Evolutionary conservation across 2,329 filamentous ascomycete genomes (phyloP).

Genomic region (Botrytis hyacinthi): DNA sequence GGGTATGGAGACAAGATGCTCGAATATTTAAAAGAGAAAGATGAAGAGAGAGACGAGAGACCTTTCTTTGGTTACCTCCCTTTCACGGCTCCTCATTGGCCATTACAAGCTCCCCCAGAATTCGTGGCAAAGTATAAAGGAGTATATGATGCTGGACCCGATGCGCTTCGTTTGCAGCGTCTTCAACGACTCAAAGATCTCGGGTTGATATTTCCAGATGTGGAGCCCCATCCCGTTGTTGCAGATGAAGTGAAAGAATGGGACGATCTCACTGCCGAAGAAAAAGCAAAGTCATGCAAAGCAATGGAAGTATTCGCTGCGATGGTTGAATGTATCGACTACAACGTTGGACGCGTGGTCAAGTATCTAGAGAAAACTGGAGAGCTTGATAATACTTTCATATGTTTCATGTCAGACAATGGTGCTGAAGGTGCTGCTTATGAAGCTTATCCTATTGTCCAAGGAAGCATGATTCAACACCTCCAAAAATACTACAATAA

Average conservation of each 20-base stretch:
- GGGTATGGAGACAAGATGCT: slow-evolving; percentile 24
- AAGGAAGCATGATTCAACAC: not conserved
- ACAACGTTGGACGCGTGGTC: not conserved
- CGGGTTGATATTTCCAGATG: not conserved
- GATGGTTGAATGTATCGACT: not conserved
- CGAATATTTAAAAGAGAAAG: slow-evolving; percentile 22
- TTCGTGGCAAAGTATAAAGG: not conserved
- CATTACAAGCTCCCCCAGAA: not conserved
- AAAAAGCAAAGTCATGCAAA: not conserved
- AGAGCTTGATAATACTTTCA: not conserved
- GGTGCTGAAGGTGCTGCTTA: not conserved
- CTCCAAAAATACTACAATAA: not conserved
- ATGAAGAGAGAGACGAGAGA: slow-evolving; percentile 23
- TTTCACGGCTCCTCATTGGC: slow-evolving; percentile 49
- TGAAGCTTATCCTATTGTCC: not conserved
- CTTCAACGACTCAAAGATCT: not conserved
- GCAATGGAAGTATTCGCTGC: not conserved
- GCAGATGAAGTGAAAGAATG: slow-evolving; percentile 23
- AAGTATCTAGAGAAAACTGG: not conserved
- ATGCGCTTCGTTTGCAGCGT: not conserved
- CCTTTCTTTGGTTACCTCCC: slow-evolving; percentile 52
- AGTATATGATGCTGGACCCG: not conserved
- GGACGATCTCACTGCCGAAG: slow-evolving; percentile 45
- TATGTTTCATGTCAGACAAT: not conserved
- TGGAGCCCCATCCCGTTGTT: slow-evolving; percentile 29